These are phyloP conservation scores for Botrytis cinerea DNA, from an alignment of 2,329 filamentous ascomycete genomes.

Conservation along the genomic window DNA sequence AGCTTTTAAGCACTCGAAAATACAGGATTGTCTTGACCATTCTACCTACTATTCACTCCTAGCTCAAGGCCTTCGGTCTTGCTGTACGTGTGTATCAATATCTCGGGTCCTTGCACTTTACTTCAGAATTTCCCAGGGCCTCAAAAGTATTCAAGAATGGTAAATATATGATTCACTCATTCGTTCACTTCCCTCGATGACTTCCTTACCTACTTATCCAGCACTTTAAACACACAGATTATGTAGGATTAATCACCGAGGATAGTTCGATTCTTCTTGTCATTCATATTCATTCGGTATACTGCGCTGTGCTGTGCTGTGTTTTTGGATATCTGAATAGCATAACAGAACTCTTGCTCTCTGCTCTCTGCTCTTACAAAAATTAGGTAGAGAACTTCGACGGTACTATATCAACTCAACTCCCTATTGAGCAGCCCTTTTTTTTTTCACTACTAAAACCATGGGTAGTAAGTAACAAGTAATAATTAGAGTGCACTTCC, in stretches of 20 bases:
- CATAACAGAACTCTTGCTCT: too few relatives aligned
- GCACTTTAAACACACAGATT: too few relatives aligned
- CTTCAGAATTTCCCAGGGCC: not conserved
- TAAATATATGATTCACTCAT: not conserved
- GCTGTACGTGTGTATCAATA: not conserved
- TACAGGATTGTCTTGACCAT: too few relatives aligned
- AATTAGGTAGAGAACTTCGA: not conserved
- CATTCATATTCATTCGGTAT: not conserved
- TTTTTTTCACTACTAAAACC: too few relatives aligned
- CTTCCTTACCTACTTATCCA: not conserved
- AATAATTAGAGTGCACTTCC: too few relatives aligned
- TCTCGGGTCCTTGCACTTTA: not conserved
- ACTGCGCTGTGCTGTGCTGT: not conserved
- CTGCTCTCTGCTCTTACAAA: not conserved
- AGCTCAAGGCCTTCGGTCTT: not conserved
- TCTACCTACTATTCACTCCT: not conserved
- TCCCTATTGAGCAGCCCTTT: too few relatives aligned
- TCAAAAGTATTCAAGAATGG: not conserved
- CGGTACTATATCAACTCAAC: not conserved
- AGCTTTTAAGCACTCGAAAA: not conserved
- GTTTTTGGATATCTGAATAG: not conserved
- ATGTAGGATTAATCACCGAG: not conserved
- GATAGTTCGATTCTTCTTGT: not conserved
- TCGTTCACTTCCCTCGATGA: not conserved
- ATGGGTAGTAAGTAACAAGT: too few relatives aligned